Conservation (phyloP, 179 eudicot genomes). For the Carnegiea gigantea region DNA sequence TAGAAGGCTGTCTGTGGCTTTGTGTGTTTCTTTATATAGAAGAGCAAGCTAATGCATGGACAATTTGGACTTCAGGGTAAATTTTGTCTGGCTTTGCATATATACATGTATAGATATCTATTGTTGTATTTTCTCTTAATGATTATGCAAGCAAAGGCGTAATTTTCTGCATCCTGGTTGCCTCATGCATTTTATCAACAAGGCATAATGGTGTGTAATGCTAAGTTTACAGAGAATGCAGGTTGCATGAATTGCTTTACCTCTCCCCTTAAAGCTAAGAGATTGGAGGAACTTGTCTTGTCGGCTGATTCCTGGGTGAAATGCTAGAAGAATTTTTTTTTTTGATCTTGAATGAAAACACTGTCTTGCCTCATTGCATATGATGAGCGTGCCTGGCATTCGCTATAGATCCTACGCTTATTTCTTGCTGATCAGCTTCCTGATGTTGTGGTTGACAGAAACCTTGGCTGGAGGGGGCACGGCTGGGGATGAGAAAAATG, state of each 20-base stretch:
- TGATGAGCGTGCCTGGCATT: neutral
- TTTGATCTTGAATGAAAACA: neutral
- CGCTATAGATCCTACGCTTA: neutral
- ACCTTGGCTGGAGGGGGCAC: conserved; percentile 30
- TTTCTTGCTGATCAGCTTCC: neutral
- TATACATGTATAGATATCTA: too few relatives aligned
- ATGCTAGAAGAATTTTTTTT: neutral
- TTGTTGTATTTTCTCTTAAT: neutral
- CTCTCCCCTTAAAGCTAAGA: neutral
- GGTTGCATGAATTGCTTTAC: neutral
- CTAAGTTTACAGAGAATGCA: neutral
- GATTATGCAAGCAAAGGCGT: neutral
- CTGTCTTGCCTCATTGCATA: neutral
- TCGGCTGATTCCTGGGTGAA: neutral
- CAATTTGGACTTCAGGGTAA: neutral
- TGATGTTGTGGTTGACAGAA: conserved; percentile 30
- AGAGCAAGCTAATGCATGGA: too few relatives aligned
- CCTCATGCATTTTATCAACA: neutral
- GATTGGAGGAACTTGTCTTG: neutral
- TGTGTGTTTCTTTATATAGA: too few relatives aligned
- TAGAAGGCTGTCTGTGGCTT: too few relatives aligned
- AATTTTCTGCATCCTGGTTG: too few relatives aligned
- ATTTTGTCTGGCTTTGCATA: neutral
- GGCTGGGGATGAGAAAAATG: conserved; percentile 35
- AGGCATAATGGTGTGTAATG: neutral